These are phyloP conservation scores for Albatrellus ellisii DNA, from an alignment of 768 basidiomycete genomes.

Conservation along the genomic window DNA sequence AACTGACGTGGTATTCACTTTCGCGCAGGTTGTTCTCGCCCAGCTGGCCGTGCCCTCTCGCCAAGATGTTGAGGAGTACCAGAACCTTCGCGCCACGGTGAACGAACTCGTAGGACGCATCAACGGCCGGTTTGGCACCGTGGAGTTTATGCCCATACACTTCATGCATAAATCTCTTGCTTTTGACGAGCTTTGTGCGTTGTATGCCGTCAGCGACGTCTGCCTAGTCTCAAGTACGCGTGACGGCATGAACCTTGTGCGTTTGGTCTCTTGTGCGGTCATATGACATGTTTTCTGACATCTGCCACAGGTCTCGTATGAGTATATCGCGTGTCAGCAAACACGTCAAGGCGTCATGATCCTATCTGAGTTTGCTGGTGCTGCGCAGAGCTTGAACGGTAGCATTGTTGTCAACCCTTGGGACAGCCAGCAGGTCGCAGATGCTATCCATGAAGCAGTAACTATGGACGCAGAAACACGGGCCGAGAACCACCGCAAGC, in stretches of 20 bases:
- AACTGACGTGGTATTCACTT: not conserved
- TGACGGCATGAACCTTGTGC: slow-evolving; percentile 97
- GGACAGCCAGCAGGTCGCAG: slow-evolving; percentile 97
- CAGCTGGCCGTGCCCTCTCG: slow-evolving; percentile 96
- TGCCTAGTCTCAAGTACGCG: slow-evolving; percentile 91
- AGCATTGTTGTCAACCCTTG: slow-evolving; percentile 97
- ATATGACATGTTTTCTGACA: slow-evolving; percentile 3
- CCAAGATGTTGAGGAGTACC: slow-evolving; percentile 98
- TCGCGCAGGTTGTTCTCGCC: slow-evolving; percentile 74
- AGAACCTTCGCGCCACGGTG: slow-evolving; percentile 88
- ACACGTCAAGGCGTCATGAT: slow-evolving; percentile 93
- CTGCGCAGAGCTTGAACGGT: slow-evolving; percentile 91
- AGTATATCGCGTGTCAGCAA: slow-evolving; percentile 94
- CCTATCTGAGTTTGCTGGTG: slow-evolving; percentile 96
- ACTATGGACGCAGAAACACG: slow-evolving; percentile 73
- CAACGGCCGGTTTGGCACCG: slow-evolving; percentile 97
- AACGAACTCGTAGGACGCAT: slow-evolving; percentile 98
- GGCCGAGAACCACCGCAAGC: slow-evolving; percentile 88
- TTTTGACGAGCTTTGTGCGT: slow-evolving; percentile 94
- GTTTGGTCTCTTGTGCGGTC: slow-evolving; percentile 20
- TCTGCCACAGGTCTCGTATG: slow-evolving; percentile 76
- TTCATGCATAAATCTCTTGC: slow-evolving; percentile 95
- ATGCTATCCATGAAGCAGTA: slow-evolving; percentile 93
- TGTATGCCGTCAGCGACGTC: slow-evolving; percentile 94
- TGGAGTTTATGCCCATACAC: slow-evolving; percentile 99